These are phyloP conservation scores for Madurella fahalii DNA, from an alignment of 2,329 filamentous ascomycete species.

Conservation along the genomic window DNA sequence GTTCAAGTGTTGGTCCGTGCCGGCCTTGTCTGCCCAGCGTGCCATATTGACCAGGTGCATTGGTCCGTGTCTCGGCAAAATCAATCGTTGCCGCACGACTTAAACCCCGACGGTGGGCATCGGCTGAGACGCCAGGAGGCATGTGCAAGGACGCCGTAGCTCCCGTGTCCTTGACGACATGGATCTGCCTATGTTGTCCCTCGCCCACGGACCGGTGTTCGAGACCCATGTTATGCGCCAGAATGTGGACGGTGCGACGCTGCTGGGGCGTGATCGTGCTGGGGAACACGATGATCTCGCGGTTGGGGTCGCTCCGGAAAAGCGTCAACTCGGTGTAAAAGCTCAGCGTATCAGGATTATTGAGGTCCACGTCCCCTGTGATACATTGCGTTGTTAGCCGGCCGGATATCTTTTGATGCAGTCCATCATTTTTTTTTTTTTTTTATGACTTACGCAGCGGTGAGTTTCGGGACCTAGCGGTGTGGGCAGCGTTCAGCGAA, in stretches of 20 bases:
- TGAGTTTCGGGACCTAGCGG: conserved; percentile 35
- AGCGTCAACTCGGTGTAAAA: conserved; percentile 88
- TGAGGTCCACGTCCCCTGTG: conserved; percentile 63
- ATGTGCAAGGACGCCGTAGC: conserved; percentile 50
- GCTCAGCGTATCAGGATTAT: conserved; percentile 79
- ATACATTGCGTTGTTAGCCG: conserved; percentile 15
- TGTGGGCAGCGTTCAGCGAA: conserved; percentile 65
- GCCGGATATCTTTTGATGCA: not conserved
- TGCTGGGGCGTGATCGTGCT: conserved; percentile 75
- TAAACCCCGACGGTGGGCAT: conserved; percentile 76
- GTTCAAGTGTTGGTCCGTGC: conserved; percentile 67
- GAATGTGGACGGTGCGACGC: conserved; percentile 84
- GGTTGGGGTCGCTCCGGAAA: conserved; percentile 67
- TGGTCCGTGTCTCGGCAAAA: conserved; percentile 70
- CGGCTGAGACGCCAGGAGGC: conserved; percentile 63
- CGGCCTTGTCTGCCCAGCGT: conserved; percentile 70
- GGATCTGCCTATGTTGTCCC: conserved; percentile 82
- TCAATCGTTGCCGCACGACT: conserved; percentile 97
- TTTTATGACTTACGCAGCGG: conserved; percentile 47
- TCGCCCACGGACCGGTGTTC: conserved; percentile 87
- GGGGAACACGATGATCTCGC: conserved; percentile 82
- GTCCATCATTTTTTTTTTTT: conserved; percentile 8
- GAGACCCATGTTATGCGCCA: conserved; percentile 92
- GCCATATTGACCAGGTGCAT: conserved; percentile 63
- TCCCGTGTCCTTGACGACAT: conserved; percentile 70